phyloP scores from a whole-genome alignment of 2,329 filamentous ascomycete genomes.

The Aspergillus tamarii region DNA sequence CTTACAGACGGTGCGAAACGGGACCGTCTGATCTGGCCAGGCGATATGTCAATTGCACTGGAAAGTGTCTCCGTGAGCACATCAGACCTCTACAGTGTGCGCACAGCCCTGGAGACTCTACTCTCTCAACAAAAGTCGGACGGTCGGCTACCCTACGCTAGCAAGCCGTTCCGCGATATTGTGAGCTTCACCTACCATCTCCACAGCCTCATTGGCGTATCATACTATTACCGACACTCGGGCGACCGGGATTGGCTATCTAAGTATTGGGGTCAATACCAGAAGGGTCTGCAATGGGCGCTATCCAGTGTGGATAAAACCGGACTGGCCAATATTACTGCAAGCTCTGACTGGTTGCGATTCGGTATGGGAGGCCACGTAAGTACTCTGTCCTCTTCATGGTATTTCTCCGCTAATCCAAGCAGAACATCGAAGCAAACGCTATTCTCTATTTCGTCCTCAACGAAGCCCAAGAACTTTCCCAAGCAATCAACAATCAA shows the following conservation, averaged over 20 bases:
- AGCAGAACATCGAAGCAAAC: conserved; percentile 42
- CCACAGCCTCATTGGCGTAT: conserved; percentile 51
- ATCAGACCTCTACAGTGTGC: conserved; percentile 55
- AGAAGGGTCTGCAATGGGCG: conserved; percentile 48
- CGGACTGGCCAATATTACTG: conserved; percentile 52
- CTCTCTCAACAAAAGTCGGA: conserved; percentile 50
- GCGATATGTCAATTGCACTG: conserved; percentile 62
- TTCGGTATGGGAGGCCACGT: conserved; percentile 56
- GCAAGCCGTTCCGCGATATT: conserved; percentile 45
- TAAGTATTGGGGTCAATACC: conserved; percentile 49
- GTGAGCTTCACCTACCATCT: conserved; percentile 61
- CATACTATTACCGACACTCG: conserved; percentile 50
- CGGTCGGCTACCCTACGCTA: conserved; percentile 56
- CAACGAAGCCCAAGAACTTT: conserved; percentile 26
- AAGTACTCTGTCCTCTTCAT: conserved; percentile 5
- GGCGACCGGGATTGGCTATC: conserved; percentile 45
- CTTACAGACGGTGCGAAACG: conserved; percentile 47
- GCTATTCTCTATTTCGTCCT: conserved; percentile 47
- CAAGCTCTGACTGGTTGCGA: conserved; percentile 51
- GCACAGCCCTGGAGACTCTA: conserved; percentile 54
- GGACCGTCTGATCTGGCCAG: conserved; percentile 59
- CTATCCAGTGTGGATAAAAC: conserved; percentile 46
- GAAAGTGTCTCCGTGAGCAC: conserved; percentile 60
- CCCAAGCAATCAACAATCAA: conserved; percentile 25
- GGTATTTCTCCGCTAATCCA: neutral